Evolutionary conservation across 2,329 filamentous ascomycete genomes (phyloP), one percentile per base, ranked within the genome.

Genomic region (Aspergillus melleus): DNA sequence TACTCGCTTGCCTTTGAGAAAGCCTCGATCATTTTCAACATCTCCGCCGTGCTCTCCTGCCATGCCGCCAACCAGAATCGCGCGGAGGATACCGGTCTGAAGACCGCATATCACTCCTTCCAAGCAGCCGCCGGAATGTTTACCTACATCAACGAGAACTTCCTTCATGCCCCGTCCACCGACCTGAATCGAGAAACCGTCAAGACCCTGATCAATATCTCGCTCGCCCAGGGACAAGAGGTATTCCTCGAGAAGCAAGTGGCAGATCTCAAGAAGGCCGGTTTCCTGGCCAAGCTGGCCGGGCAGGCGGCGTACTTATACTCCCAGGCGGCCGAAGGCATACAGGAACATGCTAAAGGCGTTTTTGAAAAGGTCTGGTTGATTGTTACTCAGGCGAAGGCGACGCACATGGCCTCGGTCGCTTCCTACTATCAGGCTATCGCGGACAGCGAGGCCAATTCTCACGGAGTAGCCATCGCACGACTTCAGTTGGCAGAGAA

Each of bases 141-240:
- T 77, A 98, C 94, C 55, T 99, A 99, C 72, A 99, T 99, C 80
- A 99, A 99, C 77, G 95, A 99, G 79, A 99, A 99, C 79, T 99
- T 99, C 74, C 82, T 99, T 39, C 95, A 99, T 71, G 95, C 95
- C 1, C 95, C 96, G 0, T 97, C 93, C 9, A 93, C 91, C n/a
- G 95, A 99, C 72, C 79, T 99, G 52, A 98, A 93, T 74, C 83
- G 95, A 61, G 94, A 99, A 54, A 99, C 95, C 0, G 92, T 99
- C 70, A 97, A 97, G 79, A 92, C 92, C 0, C 78, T 99, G 65
- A 98, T 99, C 72, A 86, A 89, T 54, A 87, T 99, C 61, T 98
- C 92, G 84, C 85, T 99, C 57, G 96, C 94, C 1, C 95, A 99
- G 76, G 94, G 90, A 4, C 96, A 99, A 75, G 95, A 99, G 75